phyloP scores from a whole-genome alignment of 2,329 filamentous ascomycete genomes.

The Penicillium sp. region DNA sequence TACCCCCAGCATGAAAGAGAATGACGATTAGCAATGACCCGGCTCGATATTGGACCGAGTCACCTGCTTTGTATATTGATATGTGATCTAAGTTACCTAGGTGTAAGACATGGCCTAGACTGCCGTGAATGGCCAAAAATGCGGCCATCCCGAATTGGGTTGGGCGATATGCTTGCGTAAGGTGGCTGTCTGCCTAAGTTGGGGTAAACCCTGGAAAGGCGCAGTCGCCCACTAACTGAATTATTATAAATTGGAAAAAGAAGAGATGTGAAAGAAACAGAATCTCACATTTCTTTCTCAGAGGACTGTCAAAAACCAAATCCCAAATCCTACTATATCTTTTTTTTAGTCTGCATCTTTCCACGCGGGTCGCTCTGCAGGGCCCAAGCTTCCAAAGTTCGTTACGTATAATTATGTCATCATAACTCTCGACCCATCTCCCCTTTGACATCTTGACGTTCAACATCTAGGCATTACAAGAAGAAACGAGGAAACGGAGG shows the following conservation, averaged over 20 bases:
- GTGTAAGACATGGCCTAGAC: not conserved
- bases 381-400: conserved; percentile 13
- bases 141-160: conserved; percentile 6
- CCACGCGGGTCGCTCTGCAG: conserved; percentile 13
- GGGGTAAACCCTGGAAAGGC: conserved; percentile 2
- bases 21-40: not conserved
- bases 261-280: not conserved
- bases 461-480: not conserved
- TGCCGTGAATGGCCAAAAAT: not conserved
- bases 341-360: conserved; percentile 6
- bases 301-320: not conserved
- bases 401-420: conserved; percentile 32
- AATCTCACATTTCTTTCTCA: not conserved
- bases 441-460: conserved; percentile 9
- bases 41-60: not conserved
- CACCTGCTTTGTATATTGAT: not conserved
- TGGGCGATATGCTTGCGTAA: conserved; percentile 18
- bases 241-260: not conserved
- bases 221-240: not conserved
- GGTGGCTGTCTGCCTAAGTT: conserved; percentile 20
- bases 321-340: not conserved
- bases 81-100: not conserved
- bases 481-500: not conserved
- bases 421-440: conserved; percentile 9
- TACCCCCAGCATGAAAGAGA: conserved; percentile 67